Evolutionary conservation across 257 asterid genomes (phyloP).

Genomic region (Sherardia arvensis): DNA sequence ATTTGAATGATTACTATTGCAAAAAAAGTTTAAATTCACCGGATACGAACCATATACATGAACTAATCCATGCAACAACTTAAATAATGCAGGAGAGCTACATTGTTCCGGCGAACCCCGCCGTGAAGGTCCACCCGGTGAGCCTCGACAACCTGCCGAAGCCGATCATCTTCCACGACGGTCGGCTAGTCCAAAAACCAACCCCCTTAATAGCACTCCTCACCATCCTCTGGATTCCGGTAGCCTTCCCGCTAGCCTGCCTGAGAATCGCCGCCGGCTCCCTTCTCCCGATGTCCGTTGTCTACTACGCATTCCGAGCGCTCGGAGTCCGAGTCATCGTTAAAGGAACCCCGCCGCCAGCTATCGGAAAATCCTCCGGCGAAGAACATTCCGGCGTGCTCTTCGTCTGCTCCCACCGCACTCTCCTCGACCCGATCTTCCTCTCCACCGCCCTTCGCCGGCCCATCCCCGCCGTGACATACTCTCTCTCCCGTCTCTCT

Average conservation of each 20-base stretch:
- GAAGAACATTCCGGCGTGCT: slow-evolving; percentile 48
- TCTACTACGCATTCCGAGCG: slow-evolving; percentile 46
- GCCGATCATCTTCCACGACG: slow-evolving; percentile 72
- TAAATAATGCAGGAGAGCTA: slow-evolving; percentile 44
- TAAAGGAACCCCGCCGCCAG: slow-evolving; percentile 67
- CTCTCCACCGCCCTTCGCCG: slow-evolving; percentile 66
- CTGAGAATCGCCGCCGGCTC: slow-evolving; percentile 55
- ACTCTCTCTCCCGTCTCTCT: slow-evolving; percentile 59
- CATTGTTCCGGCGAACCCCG: slow-evolving; percentile 26
- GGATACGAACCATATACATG: too few species aligned
- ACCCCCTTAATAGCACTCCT: slow-evolving; percentile 43
- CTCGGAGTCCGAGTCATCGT: slow-evolving; percentile 53
- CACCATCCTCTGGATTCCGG: slow-evolving; percentile 60
- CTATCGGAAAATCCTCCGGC: slow-evolving; percentile 24
- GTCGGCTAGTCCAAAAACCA: slow-evolving; percentile 63
- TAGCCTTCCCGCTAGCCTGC: slow-evolving; percentile 53
- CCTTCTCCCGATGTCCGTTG: slow-evolving; percentile 57
- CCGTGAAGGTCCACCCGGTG: slow-evolving; percentile 26
- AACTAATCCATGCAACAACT: too few species aligned
- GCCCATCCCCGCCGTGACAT: slow-evolving; percentile 63
- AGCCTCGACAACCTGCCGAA: slow-evolving; percentile 44
- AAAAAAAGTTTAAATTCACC: too few species aligned
- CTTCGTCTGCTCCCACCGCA: slow-evolving; percentile 68
- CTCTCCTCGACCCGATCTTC: slow-evolving; percentile 68
- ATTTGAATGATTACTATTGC: too few species aligned